These are phyloP conservation scores for Cryptococcus sp. DNA, from an alignment of 1,284 basidiomycete genomes.

Conservation along the genomic window DNA sequence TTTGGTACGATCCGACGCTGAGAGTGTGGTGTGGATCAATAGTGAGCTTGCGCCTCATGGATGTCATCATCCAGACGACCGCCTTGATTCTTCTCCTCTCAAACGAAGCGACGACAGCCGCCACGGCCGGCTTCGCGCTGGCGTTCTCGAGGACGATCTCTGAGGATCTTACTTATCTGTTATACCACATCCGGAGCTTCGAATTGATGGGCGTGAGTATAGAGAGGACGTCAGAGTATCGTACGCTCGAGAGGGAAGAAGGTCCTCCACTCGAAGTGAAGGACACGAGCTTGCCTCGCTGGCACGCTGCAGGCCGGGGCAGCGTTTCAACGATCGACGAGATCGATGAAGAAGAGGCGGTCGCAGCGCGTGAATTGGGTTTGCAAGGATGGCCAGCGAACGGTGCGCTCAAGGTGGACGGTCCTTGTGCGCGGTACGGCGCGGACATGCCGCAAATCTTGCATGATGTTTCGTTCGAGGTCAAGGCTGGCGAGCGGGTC, in stretches of 20 bases:
- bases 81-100: slow-evolving; percentile 29
- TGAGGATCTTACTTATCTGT: slow-evolving; percentile 19
- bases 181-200: slow-evolving; percentile 37
- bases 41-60: slow-evolving; percentile 28
- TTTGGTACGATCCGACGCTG: no score
- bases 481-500: slow-evolving; percentile 61
- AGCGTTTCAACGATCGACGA: not conserved
- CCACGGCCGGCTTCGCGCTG: slow-evolving; percentile 38
- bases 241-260: slow-evolving; percentile 56
- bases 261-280: slow-evolving; percentile 13
- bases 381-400: slow-evolving; percentile 58
- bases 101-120: slow-evolving; percentile 25
- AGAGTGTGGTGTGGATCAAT: not conserved
- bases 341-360: not conserved
- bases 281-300: slow-evolving; percentile 1
- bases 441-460: slow-evolving; percentile 56
- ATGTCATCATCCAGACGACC: slow-evolving; percentile 25
- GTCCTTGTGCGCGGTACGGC: slow-evolving; percentile 53
- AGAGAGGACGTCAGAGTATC: slow-evolving; percentile 69
- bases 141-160: slow-evolving; percentile 31
- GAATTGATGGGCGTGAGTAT: slow-evolving; percentile 54
- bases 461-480: slow-evolving; percentile 54
- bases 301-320: not conserved
- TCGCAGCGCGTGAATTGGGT: not conserved
- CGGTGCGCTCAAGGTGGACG: slow-evolving; percentile 50